phyloP scores from a whole-genome alignment of 768 basidiomycete species.

The Astraeus odoratus region DNA sequence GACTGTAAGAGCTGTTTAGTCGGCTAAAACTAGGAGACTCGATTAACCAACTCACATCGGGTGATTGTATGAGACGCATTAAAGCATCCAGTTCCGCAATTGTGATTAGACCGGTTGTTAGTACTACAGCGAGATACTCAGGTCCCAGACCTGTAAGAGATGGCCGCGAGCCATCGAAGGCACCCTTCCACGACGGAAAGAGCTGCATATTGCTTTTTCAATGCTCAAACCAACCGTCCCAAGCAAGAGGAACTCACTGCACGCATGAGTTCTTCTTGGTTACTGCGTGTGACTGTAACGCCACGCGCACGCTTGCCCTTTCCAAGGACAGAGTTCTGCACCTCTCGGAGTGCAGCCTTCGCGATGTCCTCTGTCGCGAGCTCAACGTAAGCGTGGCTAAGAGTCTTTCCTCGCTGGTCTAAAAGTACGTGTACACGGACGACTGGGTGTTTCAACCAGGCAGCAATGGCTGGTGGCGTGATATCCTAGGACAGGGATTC shows the following conservation, averaged over 20 bases:
- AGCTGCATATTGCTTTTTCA: conserved; percentile 35
- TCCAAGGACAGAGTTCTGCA: conserved; percentile 53
- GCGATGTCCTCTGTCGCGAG: conserved; percentile 55
- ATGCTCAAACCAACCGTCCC: background rate
- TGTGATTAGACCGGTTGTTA: conserved; percentile 61
- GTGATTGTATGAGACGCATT: conserved; percentile 64
- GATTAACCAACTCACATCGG: conserved; percentile 49
- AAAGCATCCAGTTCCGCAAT: conserved; percentile 62
- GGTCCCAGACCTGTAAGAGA: conserved; percentile 58
- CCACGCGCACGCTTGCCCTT: conserved; percentile 73
- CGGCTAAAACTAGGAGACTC: background rate
- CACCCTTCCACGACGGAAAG: conserved; percentile 76
- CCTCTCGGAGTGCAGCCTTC: conserved; percentile 57
- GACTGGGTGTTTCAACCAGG: conserved; percentile 64
- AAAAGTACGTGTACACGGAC: conserved; percentile 69
- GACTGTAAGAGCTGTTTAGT: conserved; percentile 41
- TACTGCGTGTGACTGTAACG: conserved; percentile 76
- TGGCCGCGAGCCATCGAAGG: conserved; percentile 62
- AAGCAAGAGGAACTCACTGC: conserved; percentile 43
- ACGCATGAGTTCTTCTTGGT: conserved; percentile 76
- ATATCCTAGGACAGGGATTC: conserved; percentile 63
- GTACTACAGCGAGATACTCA: conserved; percentile 48
- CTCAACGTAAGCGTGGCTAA: conserved; percentile 81
- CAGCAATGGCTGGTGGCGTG: conserved; percentile 62
- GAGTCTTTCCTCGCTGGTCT: conserved; percentile 76